A percentile compares a stretch with the other conserved stretches of the same genome.
Evolutionary conservation across 371 early-diverging fungal species (phyloP).

Genomic region (Dentiscutata heterogama): DNA sequence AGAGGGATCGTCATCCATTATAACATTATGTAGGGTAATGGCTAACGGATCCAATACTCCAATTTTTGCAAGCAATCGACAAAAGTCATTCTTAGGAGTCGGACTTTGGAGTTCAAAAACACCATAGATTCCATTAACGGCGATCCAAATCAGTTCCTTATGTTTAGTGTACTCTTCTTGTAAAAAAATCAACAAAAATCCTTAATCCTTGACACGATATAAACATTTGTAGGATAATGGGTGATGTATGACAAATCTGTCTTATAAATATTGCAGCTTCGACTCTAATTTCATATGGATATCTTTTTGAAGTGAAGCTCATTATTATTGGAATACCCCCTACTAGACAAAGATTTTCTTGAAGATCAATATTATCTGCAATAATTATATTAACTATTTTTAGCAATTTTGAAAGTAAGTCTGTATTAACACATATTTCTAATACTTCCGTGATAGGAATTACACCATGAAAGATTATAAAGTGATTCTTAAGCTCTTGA

Average conservation of each 20-base stretch:
- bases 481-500: constrained; percentile 57
- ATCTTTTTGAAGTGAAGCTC: constrained; percentile 53
- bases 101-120: constrained; percentile 64
- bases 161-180: constrained; percentile 57
- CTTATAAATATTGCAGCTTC: constrained; percentile 62
- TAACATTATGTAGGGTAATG: constrained; percentile 51
- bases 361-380: constrained; percentile 54
- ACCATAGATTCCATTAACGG: constrained; percentile 61
- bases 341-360: constrained; percentile 63
- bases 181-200: no score
- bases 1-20: constrained; percentile 53
- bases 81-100: constrained; percentile 68
- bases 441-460: constrained; percentile 63
- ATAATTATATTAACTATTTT: constrained; percentile 60
- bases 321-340: constrained; percentile 66
- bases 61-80: constrained; percentile 61
- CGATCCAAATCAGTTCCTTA: constrained; percentile 61
- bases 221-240: constrained; percentile 63
- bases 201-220: constrained; percentile 65
- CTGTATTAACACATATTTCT: constrained; percentile 52
- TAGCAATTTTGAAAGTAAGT: constrained; percentile 51
- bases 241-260: constrained; percentile 58
- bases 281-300: constrained; percentile 52
- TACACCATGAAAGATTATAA: constrained; percentile 63
- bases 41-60: constrained; percentile 61